A percentile compares a stretch with the other conserved stretches of the same genome.
phyloP scores from a whole-genome alignment of 805 yeast species.

The Ogataea nakhonphanomensis region DNA sequence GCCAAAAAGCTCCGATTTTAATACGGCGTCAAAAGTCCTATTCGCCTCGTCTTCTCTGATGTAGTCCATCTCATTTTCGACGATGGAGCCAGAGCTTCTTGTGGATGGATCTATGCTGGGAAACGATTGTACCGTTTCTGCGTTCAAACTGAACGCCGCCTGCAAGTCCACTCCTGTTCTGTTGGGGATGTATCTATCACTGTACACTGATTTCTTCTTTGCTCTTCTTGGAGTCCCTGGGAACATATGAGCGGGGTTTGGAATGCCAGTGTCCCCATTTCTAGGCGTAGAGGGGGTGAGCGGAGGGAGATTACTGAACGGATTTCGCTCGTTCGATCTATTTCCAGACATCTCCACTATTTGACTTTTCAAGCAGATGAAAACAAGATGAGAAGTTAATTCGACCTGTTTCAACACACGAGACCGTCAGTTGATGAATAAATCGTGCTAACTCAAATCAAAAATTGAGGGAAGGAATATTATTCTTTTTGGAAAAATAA shows the following conservation, averaged over 20 bases:
- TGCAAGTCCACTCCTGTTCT: conserved; percentile 84
- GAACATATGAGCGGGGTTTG: conserved; percentile 28
- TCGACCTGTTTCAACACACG: too few species aligned
- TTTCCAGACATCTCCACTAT: conserved; percentile 5
- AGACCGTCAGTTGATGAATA: too few species aligned
- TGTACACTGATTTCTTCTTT: conserved; percentile 50
- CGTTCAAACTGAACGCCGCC: conserved; percentile 66
- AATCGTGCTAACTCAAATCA: too few species aligned
- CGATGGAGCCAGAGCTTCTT: conserved; percentile 20
- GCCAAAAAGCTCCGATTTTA: conserved; percentile 89
- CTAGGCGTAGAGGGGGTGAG: conserved; percentile 23
- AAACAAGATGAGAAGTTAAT: too few species aligned
- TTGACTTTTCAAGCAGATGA: too few species aligned
- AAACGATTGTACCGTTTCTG: conserved; percentile 14
- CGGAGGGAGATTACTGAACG: conserved; percentile 12
- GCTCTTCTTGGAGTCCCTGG: conserved; percentile 47
- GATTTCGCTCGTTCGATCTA: conserved; percentile 7
- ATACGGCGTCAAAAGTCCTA: conserved; percentile 77
- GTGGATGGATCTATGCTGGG: conserved; percentile 5
- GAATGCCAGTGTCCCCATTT: conserved; percentile 10
- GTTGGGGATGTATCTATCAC: conserved; percentile 86
- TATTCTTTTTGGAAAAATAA: conserved; percentile 7
- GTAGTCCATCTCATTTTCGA: conserved; percentile 60
- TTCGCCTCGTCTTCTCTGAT: conserved; percentile 80
- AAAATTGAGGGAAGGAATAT: not conserved